A percentile compares a stretch with the other conserved stretches of the same genome.
phyloP scores from a whole-genome alignment of 495 filamentous ascomycete genomes.

The Xylaria cubensis region DNA sequence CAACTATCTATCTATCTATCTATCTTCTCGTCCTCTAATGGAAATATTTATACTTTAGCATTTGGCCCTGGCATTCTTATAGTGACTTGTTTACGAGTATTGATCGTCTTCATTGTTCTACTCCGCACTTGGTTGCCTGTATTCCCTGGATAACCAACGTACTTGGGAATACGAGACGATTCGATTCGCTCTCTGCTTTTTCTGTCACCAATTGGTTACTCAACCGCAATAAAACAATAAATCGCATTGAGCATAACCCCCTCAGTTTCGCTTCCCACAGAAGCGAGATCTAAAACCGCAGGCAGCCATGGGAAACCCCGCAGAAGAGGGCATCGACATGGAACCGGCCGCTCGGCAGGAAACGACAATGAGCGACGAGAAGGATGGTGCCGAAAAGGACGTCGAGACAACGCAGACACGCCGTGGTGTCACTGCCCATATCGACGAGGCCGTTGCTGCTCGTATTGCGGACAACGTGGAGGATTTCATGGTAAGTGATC shows the following conservation, averaged over 20 bases:
- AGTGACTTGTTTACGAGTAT: not conserved
- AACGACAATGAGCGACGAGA: constrained; percentile 19
- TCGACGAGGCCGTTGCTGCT: constrained; percentile 38
- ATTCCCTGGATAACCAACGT: not conserved
- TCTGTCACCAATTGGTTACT: not conserved
- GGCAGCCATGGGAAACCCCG: not conserved
- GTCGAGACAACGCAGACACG: constrained; percentile 2
- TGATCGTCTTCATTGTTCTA: not conserved
- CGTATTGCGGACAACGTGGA: constrained; percentile 43
- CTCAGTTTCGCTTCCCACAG: not conserved
- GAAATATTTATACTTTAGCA: not conserved
- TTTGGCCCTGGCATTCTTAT: not conserved
- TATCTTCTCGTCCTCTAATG: not conserved
- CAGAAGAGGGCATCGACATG: constrained; percentile 2
- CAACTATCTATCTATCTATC: too few species aligned
- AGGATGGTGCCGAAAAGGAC: constrained; percentile 33
- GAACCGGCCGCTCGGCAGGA: constrained; percentile 24
- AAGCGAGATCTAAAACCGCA: not conserved
- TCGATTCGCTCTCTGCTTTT: not conserved
- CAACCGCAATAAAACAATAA: not conserved
- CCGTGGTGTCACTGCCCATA: constrained; percentile 26
- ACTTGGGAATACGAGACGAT: not conserved
- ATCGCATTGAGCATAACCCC: not conserved
- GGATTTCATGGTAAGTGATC: constrained; percentile 41
- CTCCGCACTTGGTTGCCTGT: not conserved